These are phyloP conservation scores for Aspergillus indologenus DNA, from an alignment of 495 filamentous ascomycete species.

Conservation along the genomic window DNA sequence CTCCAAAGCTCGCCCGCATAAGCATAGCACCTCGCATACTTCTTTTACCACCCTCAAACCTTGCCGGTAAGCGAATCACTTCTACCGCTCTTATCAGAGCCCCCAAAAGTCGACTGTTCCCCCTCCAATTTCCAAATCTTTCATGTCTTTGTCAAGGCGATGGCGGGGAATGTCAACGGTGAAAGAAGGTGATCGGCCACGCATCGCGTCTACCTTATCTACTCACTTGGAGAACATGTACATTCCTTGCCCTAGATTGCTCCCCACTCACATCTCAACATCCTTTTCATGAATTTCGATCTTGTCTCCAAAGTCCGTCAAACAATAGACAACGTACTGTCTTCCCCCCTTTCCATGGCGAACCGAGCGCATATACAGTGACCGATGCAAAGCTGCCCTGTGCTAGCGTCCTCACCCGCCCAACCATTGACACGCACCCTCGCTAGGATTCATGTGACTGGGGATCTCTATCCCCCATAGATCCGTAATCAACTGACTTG, in stretches of 20 bases:
- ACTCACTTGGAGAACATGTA: slow-evolving; percentile 4
- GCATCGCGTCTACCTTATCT: slow-evolving; percentile 10
- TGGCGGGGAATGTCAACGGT: slow-evolving; percentile 4
- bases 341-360: slow-evolving; percentile 1
- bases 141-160: slow-evolving; percentile 5
- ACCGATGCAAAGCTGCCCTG: slow-evolving; percentile 7
- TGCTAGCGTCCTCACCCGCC: slow-evolving; percentile 4
- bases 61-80: slow-evolving; percentile 12
- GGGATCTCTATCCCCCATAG: background rate
- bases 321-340: background rate
- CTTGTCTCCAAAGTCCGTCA: background rate
- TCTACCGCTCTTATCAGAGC: background rate
- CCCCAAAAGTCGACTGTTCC: background rate
- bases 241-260: background rate
- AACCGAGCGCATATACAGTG: background rate
- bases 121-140: background rate
- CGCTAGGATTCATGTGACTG: background rate
- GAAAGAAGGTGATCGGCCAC: slow-evolving; percentile 9
- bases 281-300: background rate
- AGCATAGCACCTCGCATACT: slow-evolving; percentile 1
- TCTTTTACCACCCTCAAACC: background rate
- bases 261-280: background rate
- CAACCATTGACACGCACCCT: background rate
- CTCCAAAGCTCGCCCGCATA: background rate
- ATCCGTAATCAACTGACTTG: background rate